Evolutionary conservation across 768 basidiomycete species (phyloP).

Genomic region (Tricholoma sp.): DNA sequence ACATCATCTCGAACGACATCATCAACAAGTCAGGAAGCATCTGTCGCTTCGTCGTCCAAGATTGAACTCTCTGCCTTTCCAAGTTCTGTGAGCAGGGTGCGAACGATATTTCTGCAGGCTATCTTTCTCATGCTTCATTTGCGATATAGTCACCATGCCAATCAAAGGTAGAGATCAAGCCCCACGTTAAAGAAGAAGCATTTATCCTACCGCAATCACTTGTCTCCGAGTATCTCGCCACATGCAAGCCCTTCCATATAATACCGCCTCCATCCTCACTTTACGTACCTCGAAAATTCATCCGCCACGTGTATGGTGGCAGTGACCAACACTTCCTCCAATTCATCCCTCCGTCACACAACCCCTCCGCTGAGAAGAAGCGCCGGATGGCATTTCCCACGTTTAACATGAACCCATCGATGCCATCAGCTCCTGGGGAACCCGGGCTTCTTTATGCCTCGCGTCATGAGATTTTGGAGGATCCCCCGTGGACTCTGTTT

Average conservation of each 20-base stretch:
- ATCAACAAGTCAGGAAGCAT: neutral
- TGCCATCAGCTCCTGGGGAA: conserved; percentile 21
- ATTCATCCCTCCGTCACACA: conserved; percentile 1
- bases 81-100: neutral
- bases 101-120: neutral
- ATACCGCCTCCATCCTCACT: conserved; percentile 2
- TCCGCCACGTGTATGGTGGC: conserved; percentile 17
- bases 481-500: conserved; percentile 21
- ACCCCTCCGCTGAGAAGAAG: conserved; percentile 3
- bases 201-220: neutral
- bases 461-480: conserved; percentile 20
- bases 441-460: conserved; percentile 25
- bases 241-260: conserved; percentile 6
- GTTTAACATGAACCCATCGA: conserved; percentile 19
- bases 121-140: neutral
- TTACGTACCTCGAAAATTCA: conserved; percentile 14
- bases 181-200: neutral
- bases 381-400: conserved; percentile 20
- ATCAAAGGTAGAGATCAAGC: neutral
- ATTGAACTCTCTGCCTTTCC: neutral
- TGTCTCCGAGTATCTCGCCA: conserved; percentile 8
- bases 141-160: neutral
- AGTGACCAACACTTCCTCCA: conserved; percentile 15
- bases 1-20: neutral
- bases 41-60: neutral